Evolutionary conservation across 306 rosid genomes (phyloP).

Genomic region (Mimosa bimucronata): DNA sequence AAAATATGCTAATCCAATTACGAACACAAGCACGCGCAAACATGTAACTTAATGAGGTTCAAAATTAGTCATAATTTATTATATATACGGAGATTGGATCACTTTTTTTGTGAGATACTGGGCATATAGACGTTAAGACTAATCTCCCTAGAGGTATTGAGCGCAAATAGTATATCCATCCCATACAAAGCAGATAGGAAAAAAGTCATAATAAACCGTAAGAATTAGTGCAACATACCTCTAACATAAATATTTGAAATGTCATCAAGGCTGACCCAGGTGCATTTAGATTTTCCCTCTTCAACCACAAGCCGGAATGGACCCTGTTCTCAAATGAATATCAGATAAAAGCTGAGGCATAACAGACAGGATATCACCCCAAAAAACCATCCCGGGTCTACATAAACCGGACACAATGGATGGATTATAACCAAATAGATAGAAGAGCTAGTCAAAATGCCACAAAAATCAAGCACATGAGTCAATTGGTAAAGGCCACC

Average conservation of each 20-base stretch:
- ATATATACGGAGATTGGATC: neutral
- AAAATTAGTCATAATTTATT: neutral
- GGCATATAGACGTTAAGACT: neutral
- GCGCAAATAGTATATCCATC: neutral
- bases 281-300: slow-evolving; percentile 97
- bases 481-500: slow-evolving; percentile 1
- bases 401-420: slow-evolving; percentile 7
- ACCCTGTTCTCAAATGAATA: slow-evolving; percentile 58
- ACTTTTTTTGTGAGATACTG: neutral
- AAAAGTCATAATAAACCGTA: slow-evolving; percentile 18
- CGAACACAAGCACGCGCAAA: neutral
- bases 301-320: slow-evolving; percentile 96
- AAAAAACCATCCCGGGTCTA: neutral
- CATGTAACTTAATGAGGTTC: neutral
- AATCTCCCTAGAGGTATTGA: neutral
- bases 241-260: slow-evolving; percentile 77
- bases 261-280: slow-evolving; percentile 98
- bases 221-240: slow-evolving; percentile 56
- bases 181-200: neutral
- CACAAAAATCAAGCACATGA: neutral
- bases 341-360: neutral
- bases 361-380: neutral
- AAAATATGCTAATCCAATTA: neutral
- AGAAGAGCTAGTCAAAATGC: neutral
- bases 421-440: neutral